phyloP scores from a whole-genome alignment of 164 flowering plant genomes.

The Umbilicus rupestris region DNA sequence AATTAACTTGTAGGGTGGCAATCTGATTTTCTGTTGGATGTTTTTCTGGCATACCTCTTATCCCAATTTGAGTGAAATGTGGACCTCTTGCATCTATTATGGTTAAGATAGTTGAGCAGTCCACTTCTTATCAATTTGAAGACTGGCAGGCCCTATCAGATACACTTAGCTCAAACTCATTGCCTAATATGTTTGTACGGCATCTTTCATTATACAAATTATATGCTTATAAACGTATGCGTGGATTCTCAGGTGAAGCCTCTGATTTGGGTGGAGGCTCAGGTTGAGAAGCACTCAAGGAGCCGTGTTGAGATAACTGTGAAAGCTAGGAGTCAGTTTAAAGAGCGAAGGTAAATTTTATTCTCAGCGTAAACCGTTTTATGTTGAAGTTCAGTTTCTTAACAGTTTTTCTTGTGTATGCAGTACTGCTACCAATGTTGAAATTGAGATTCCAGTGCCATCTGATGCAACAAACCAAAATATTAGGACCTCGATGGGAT shows the following conservation, averaged over 20 bases:
- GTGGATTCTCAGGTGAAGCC: constrained; percentile 63
- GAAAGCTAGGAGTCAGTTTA: constrained; percentile 94
- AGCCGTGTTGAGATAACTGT: constrained; percentile 87
- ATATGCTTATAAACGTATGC: background rate
- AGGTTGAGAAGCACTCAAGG: constrained; percentile 86
- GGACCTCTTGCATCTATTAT: background rate
- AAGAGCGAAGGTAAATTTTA: constrained; percentile 77
- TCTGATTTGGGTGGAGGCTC: constrained; percentile 98
- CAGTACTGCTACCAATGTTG: constrained; percentile 98
- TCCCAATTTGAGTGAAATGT: background rate
- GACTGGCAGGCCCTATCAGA: too few species aligned
- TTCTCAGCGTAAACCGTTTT: background rate
- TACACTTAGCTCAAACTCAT: too few species aligned
- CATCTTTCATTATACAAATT: background rate
- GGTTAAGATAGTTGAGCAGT: too few species aligned
- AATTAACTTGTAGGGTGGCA: background rate
- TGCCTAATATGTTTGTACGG: background rate
- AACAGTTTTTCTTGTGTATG: background rate
- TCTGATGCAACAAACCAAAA: constrained; percentile 86
- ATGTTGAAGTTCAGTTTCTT: background rate
- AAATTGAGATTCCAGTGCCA: constrained; percentile 84
- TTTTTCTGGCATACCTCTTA: constrained; percentile 4
- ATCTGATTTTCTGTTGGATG: background rate
- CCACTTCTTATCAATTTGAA: too few species aligned
- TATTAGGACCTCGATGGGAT: constrained; percentile 90